A percentile compares a stretch with the other conserved stretches of the same genome.
phyloP scores from a whole-genome alignment of 176 grass and related monocot genomes.

The Oryza glaberrima region DNA sequence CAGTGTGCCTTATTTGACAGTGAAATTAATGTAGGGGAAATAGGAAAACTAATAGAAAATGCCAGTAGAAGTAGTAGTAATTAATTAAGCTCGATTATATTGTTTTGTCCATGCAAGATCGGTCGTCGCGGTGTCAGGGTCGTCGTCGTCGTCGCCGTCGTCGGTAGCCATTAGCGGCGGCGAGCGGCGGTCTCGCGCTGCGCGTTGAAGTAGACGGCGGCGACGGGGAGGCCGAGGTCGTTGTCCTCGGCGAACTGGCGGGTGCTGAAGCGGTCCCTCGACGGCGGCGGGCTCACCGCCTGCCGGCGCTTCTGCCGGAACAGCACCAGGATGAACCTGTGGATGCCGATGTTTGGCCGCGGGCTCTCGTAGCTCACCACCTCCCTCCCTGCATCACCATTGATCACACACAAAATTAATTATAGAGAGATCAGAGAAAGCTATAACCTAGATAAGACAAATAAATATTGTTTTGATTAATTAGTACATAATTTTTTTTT shows the following conservation, averaged over 20 bases:
- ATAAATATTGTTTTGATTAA: not conserved
- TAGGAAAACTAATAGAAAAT: not conserved
- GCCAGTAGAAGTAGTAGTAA: not conserved
- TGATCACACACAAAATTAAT: not conserved
- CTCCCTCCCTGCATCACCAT: conserved; percentile 57
- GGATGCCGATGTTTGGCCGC: conserved; percentile 79
- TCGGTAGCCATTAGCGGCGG: conserved; percentile 48
- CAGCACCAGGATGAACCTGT: conserved; percentile 78
- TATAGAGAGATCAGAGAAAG: not conserved
- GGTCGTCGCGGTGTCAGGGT: conserved; percentile 7
- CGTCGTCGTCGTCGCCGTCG: conserved; percentile 6
- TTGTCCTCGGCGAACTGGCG: conserved; percentile 77
- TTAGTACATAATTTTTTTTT: no score
- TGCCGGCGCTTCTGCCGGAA: conserved; percentile 69
- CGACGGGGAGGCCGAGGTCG: conserved; percentile 68
- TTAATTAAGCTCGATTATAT: not conserved
- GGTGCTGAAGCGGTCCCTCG: conserved; percentile 71
- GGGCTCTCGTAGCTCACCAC: conserved; percentile 80
- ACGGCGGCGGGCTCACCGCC: conserved; percentile 45
- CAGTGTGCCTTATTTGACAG: conserved; percentile 36
- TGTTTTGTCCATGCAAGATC: conserved; percentile 20
- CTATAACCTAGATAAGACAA: not conserved
- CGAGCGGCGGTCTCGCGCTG: conserved; percentile 85
- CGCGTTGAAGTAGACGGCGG: conserved; percentile 83
- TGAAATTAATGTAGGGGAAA: conserved; percentile 11